A percentile compares a stretch with the other conserved stretches of the same genome.
These are phyloP conservation scores for Chaetomium cochliodes DNA, from an alignment of 495 filamentous ascomycete species.

Conservation along the genomic window DNA sequence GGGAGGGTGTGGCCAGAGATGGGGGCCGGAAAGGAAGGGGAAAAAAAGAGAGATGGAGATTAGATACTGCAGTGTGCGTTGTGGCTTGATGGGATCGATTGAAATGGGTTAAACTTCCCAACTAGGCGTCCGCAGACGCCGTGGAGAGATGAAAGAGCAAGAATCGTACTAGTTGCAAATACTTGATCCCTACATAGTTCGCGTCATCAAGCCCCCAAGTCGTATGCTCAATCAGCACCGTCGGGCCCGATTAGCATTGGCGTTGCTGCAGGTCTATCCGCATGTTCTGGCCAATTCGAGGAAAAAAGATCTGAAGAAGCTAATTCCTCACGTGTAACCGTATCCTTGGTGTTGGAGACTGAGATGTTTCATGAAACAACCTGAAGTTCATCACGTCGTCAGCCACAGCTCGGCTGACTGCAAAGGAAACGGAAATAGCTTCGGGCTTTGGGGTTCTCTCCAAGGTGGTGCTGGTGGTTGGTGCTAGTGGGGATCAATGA, in stretches of 20 bases:
- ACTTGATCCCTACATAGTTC: too few species aligned
- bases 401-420: slow-evolving; percentile 4
- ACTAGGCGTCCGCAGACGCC: not conserved
- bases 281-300: too few species aligned
- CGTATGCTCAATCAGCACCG: not conserved
- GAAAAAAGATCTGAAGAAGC: not conserved
- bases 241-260: not conserved
- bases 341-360: not conserved
- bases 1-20: too few species aligned
- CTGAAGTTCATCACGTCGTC: slow-evolving; percentile 4
- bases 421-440: slow-evolving; percentile 4
- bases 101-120: not conserved
- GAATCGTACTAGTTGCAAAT: not conserved
- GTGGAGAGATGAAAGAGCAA: not conserved
- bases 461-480: not conserved
- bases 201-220: not conserved
- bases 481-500: not conserved
- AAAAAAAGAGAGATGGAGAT: not conserved
- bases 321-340: not conserved
- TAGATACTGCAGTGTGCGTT: not conserved
- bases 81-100: not conserved
- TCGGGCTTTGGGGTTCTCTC: not conserved
- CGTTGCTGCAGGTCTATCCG: not conserved
- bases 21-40: too few species aligned
- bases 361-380: slow-evolving; percentile 15